Base-by-base conservation (phyloP, 768 basidiomycete species). In the Pisolithus sp. region DNA sequence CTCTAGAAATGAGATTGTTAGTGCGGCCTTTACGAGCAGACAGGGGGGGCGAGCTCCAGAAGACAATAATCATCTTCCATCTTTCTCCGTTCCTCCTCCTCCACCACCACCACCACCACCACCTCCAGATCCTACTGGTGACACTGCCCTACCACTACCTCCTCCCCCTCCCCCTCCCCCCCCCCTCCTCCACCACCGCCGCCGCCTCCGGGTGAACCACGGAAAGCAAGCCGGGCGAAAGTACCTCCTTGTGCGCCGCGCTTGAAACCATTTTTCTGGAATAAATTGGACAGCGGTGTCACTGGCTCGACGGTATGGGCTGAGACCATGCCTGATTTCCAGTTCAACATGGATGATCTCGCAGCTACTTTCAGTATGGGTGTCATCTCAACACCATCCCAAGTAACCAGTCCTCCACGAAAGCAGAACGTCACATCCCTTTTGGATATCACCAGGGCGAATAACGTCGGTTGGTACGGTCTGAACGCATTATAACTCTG, bases 251-350 rank as follows among this genome's bases (percentile, higher is more conserved):
- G 61, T 23, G 73, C 72, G 12, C 81, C 83, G n/a, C 76, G 78
- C 44, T 64, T 90, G 48, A 86, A 87, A 66, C 89, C 93, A 2
- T 93, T 96, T 72, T 92, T 92, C 65, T 95, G 93, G 93, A 86
- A 82, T 56, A 94, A 95, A 59, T 55, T 93, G 5, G 69, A 75
- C n/a, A 64, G 62, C 12, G 57, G 72, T 7, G 62, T 69, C 5
- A 57, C 76, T 4, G 54, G 58, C 3, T 59, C 76, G 7, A 87
- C 87, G 1, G 75, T 97, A 9, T 97, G 91, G 90, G 75, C 72
- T 47, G 84, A 88, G 26, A 53, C 80, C 9, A 59, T 68, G 4
- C n/a, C 63, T 0, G 61, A 67, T 12, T 56, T 77, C 1, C 54
- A 72, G 4, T 72, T 92, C 42, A 76, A 83, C 50, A 63, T 93